A percentile compares a stretch with the other conserved stretches of the same genome.
These are phyloP conservation scores for Populus alba DNA, from an alignment of 345 rosid species.

Conservation along the genomic window DNA sequence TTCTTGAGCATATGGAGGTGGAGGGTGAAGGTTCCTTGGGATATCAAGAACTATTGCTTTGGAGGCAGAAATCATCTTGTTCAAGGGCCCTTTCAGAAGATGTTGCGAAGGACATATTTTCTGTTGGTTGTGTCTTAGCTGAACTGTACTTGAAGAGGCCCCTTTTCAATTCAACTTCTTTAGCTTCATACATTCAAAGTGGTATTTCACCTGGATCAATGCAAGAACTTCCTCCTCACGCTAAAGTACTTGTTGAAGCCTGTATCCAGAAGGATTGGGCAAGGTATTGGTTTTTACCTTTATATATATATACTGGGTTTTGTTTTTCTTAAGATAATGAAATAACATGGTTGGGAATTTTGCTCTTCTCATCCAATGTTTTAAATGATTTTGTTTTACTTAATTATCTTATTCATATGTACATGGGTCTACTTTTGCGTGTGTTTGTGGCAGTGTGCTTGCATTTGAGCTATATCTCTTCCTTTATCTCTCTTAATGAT, in stretches of 20 bases:
- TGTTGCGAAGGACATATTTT: slow-evolving; percentile 68
- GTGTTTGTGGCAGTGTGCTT: neutral
- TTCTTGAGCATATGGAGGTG: slow-evolving; percentile 66
- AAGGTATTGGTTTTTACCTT: slow-evolving; percentile 41
- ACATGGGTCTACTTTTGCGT: neutral
- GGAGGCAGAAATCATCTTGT: slow-evolving; percentile 57
- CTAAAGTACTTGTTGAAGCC: slow-evolving; percentile 68
- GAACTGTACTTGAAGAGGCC: slow-evolving; percentile 76
- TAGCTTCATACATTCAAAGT: slow-evolving; percentile 45
- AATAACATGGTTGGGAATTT: neutral
- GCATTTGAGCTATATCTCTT: slow-evolving; percentile 9
- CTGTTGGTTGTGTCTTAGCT: slow-evolving; percentile 77
- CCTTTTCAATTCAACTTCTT: slow-evolving; percentile 65
- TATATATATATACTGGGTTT: neutral
- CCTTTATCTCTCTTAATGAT: slow-evolving; percentile 27
- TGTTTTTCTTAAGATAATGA: neutral
- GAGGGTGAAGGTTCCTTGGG: slow-evolving; percentile 49
- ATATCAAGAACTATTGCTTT: slow-evolving; percentile 63
- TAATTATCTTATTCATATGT: neutral
- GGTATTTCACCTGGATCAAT: slow-evolving; percentile 54
- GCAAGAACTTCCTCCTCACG: slow-evolving; percentile 72
- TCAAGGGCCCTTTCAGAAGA: slow-evolving; percentile 36
- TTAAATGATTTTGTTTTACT: slow-evolving; percentile 10
- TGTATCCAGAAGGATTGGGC: slow-evolving; percentile 67
- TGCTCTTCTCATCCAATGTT: neutral